Evolutionary conservation across 129 eudicot genomes (phyloP), one percentile per base, ranked within the genome.

Genomic region (Tagetes erecta): DNA sequence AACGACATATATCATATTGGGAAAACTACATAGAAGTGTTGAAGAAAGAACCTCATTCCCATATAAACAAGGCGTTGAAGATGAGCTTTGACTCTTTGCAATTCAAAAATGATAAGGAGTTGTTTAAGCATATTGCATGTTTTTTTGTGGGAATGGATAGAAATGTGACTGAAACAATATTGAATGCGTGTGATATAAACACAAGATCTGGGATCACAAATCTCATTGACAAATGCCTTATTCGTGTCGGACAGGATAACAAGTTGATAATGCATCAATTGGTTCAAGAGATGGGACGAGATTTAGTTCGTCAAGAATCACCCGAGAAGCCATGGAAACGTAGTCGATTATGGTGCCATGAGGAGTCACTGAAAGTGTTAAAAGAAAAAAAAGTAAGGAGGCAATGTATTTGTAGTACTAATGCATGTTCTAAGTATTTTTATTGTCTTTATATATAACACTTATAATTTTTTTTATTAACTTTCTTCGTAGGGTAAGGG

Each of bases 201-300:
- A 51, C 47, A 70, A 0, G 1, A 36, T 0, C 3, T 7, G 74
- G 64, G 74, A 51, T 70, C 35, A 14, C 0, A 11, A 67, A 45
- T 30, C 72, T 67, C 41, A 45, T 44, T 4, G 42, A 67, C n/a
- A 67, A 37, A 46, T 46, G 40, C n/a, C 57, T 67, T 9, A 56
- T 67, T 13, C 31, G 39, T 9, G 11, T 49, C n/a, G n/a, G n/a
- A 10, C 1, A 13, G 27, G 1, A 45, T 1, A 45, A 67, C 0
- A 6, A 10, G 8, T 45, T 67, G 10, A 10, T 20, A 11, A 67
- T 67, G 72, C 72, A 67, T 67, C 39, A 45, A 5, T 45, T 67
- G 41, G 4, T 67, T 31, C 72, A 67, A 67, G 56, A 67, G 41
- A 67, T 45, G 55, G 72, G 57, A 11, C 44, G 38, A 67, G 55